These are phyloP conservation scores for Datisca glomerata DNA, from an alignment of 306 rosid species.

Conservation along the genomic window DNA sequence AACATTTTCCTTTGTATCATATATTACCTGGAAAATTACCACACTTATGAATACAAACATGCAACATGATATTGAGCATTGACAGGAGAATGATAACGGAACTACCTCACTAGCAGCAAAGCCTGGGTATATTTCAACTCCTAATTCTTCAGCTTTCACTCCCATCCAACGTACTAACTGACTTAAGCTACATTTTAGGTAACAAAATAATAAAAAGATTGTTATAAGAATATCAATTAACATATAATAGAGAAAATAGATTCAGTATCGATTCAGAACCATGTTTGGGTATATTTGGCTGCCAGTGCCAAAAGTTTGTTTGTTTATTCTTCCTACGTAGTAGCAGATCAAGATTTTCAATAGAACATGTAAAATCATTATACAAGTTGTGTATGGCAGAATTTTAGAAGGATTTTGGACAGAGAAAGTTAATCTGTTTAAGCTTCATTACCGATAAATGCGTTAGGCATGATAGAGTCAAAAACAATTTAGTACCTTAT, in stretches of 20 bases:
- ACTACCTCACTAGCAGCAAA: constrained; percentile 94
- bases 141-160: constrained; percentile 88
- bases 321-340: too few relatives aligned
- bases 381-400: too few relatives aligned
- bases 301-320: too few relatives aligned
- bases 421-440: too few relatives aligned
- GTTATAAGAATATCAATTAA: constrained; percentile 6
- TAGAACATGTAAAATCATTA: too few relatives aligned
- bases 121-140: constrained; percentile 93
- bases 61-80: constrained; percentile 10
- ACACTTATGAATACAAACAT: constrained; percentile 4
- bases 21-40: constrained; percentile 51
- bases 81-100: constrained; percentile 9
- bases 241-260: neutral
- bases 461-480: too few relatives aligned
- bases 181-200: constrained; percentile 56
- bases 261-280: too few relatives aligned
- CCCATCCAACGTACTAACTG: constrained; percentile 96
- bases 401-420: too few relatives aligned
- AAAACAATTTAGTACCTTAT: constrained; percentile 44
- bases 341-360: too few relatives aligned
- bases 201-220: constrained; percentile 11
- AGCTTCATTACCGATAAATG: too few relatives aligned
- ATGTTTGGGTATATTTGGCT: too few relatives aligned
- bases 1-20: constrained; percentile 49